phyloP scores from a whole-genome alignment of 345 rosid genomes.

The Acer campestre region DNA sequence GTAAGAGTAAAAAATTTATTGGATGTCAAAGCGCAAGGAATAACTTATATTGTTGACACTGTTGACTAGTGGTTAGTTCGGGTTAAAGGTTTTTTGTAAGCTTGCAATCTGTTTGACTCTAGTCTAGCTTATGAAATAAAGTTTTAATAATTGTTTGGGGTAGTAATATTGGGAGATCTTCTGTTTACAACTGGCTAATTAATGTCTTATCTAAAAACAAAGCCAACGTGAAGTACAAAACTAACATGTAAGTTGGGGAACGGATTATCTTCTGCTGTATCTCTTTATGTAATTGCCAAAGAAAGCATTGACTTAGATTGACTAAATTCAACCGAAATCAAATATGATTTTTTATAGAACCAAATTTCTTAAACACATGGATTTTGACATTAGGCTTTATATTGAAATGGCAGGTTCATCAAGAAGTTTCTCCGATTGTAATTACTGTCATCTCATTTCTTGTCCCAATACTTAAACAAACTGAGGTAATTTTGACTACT shows the following conservation, averaged over 20 bases:
- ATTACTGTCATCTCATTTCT: conserved; percentile 66
- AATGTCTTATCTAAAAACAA: background rate
- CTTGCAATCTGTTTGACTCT: background rate
- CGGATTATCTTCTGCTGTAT: background rate
- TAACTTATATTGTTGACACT: background rate
- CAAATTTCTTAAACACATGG: background rate
- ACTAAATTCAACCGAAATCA: background rate
- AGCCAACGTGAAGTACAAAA: background rate
- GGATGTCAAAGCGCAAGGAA: background rate
- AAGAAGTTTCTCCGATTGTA: conserved; percentile 85
- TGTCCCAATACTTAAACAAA: conserved; percentile 74
- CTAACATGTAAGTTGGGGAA: background rate
- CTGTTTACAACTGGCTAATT: background rate
- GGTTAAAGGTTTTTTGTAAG: background rate
- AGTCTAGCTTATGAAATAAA: background rate
- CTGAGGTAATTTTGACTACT: conserved; percentile 51
- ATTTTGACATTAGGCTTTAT: background rate
- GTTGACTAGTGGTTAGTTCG: background rate
- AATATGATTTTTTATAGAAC: background rate
- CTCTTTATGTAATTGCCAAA: background rate
- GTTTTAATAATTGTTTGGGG: background rate
- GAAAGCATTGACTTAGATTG: background rate
- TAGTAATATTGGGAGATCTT: background rate
- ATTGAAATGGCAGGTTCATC: conserved; percentile 64
- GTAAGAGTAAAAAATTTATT: background rate